phyloP scores from a whole-genome alignment of 2,329 filamentous ascomycete genomes.

The Colletotrichum sp. region DNA sequence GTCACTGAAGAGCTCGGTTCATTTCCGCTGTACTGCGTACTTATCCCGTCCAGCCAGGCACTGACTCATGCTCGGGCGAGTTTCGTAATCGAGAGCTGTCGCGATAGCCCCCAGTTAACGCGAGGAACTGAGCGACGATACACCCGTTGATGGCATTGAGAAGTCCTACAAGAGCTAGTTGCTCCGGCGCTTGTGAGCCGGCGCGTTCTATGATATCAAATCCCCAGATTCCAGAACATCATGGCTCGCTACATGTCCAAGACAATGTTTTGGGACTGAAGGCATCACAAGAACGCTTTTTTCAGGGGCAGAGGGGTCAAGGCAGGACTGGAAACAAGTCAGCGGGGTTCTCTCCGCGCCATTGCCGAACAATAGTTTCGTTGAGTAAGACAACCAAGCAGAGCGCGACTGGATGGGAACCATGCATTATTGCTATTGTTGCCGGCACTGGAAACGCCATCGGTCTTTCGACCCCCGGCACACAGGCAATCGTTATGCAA shows the following conservation, averaged over 20 bases:
- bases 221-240: not conserved
- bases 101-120: not conserved
- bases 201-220: not conserved
- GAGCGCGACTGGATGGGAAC: not conserved
- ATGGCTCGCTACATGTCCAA: not conserved
- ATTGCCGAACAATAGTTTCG: not conserved
- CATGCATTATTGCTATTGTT: not conserved
- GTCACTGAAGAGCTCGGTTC: conserved; percentile 15
- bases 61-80: conserved; percentile 4
- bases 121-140: conserved; percentile 8
- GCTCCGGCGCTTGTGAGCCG: not conserved
- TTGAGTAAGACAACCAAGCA: not conserved
- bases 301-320: not conserved
- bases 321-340: not conserved
- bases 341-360: conserved; percentile 14
- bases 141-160: not conserved
- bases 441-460: not conserved
- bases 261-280: not conserved
- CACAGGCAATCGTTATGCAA: conserved; percentile 2
- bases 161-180: not conserved
- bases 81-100: conserved; percentile 2
- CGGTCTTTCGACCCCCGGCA: not conserved
- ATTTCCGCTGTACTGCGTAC: conserved; percentile 10
- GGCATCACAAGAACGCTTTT: not conserved
- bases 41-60: not conserved